These are phyloP conservation scores for Trichaptum fuscoviolaceum DNA, from an alignment of 768 basidiomycete genomes.

Conservation along the genomic window DNA sequence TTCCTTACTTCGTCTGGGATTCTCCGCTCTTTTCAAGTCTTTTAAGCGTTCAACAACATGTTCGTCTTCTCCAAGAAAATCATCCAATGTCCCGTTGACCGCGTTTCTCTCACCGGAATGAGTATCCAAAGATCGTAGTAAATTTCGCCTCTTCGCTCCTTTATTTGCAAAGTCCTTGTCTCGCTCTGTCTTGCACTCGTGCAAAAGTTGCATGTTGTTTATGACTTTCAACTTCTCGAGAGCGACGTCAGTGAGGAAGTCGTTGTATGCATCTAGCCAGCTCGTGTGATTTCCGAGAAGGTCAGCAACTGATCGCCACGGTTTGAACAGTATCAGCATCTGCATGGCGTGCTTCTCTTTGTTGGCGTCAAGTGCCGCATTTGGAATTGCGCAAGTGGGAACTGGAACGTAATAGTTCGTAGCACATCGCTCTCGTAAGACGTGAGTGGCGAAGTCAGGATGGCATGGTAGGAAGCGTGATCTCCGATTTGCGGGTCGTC, in stretches of 20 bases:
- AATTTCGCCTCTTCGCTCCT: no score
- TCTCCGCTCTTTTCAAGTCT: no score
- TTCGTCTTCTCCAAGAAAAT: no score
- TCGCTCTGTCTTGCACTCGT: neutral
- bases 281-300: neutral
- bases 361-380: neutral
- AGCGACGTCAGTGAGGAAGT: neutral
- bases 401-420: neutral
- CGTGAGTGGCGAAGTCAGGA: neutral
- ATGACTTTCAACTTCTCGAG: neutral
- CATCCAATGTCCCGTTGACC: no score
- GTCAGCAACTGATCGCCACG: neutral
- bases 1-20: no score
- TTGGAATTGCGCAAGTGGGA: neutral
- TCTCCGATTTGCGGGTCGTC: no score
- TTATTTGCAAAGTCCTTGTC: neutral
- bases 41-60: no score
- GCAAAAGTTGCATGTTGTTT: neutral
- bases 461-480: constrained; percentile 3
- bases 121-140: no score
- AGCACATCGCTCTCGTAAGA: neutral
- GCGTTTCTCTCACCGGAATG: no score
- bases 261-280: neutral
- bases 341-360: neutral
- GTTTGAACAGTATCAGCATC: constrained; percentile 3